A percentile compares a stretch with the other conserved stretches of the same genome.
Evolutionary conservation across 139 green algal species (phyloP).

Genomic region (Diplosphaera chodatii): DNA sequence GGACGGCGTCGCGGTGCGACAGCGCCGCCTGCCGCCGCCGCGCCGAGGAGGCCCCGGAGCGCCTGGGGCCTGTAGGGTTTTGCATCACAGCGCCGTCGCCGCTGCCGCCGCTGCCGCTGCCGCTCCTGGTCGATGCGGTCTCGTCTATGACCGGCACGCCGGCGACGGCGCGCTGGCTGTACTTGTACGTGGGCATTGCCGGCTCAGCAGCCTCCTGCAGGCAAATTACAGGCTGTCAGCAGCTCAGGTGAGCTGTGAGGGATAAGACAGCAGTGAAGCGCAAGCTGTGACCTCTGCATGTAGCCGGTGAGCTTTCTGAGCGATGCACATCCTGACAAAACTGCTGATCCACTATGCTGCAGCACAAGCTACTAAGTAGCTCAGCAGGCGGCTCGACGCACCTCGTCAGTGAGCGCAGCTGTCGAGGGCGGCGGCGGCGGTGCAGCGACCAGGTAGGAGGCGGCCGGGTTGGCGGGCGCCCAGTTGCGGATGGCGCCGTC

Average conservation of each 20-base stretch:
- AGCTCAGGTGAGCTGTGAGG: no score
- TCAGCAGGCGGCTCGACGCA: no score
- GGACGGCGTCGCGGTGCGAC: conserved; percentile 56
- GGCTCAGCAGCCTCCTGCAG: conserved; percentile 11
- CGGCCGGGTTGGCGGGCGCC: conserved; percentile 45
- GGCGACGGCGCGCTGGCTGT: conserved; percentile 20
- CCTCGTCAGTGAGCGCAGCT: neutral
- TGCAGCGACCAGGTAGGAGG: conserved; percentile 57
- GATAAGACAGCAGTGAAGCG: no score
- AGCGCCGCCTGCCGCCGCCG: conserved; percentile 20
- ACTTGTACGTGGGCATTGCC: conserved; percentile 42
- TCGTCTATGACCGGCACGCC: conserved; percentile 62
- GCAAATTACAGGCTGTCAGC: neutral
- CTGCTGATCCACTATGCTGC: no score
- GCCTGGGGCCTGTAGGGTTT: neutral
- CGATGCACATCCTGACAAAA: no score
- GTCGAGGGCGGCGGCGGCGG: conserved; percentile 35
- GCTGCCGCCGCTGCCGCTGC: conserved; percentile 9
- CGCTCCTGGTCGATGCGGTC: conserved; percentile 14
- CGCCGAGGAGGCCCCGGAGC: conserved; percentile 27
- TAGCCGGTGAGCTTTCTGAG: no score
- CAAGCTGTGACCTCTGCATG: no score
- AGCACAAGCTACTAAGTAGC: no score
- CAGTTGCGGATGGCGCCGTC: conserved; percentile 57
- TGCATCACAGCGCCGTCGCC: neutral